A percentile compares a stretch with the other conserved stretches of the same genome.
phyloP scores from a whole-genome alignment of 176 grass and related monocot genomes.

The Melocanna baccifera region DNA sequence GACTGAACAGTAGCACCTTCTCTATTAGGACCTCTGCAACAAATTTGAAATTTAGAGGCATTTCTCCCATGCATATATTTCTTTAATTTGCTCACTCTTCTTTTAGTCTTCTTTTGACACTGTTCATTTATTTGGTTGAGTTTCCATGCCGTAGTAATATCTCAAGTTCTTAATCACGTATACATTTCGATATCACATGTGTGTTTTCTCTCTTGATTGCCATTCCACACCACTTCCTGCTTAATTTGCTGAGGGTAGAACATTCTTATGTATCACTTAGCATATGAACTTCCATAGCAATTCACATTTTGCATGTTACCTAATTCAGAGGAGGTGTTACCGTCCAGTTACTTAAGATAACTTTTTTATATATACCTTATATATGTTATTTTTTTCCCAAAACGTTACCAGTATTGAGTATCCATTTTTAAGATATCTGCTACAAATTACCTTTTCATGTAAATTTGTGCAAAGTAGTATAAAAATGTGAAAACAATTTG shows the following conservation, averaged over 20 bases:
- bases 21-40: background rate
- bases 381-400: background rate
- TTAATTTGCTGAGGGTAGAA: background rate
- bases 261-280: background rate
- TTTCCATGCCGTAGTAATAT: background rate
- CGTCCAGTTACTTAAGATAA: background rate
- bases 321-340: background rate
- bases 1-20: background rate
- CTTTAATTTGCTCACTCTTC: background rate
- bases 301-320: background rate
- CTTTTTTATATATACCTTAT: background rate
- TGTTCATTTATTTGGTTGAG: background rate
- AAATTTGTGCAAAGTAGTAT: background rate
- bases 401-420: background rate
- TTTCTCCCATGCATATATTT: background rate
- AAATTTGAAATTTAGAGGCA: background rate
- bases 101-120: background rate
- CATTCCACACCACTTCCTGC: background rate
- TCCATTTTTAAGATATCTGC: background rate
- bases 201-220: background rate
- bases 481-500: background rate
- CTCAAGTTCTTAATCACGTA: background rate
- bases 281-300: background rate
- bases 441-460: background rate
- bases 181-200: conserved; percentile 31